Evolutionary conservation across 805 yeast genomes (phyloP).

Genomic region (Lipomyces yamanashiensis): DNA sequence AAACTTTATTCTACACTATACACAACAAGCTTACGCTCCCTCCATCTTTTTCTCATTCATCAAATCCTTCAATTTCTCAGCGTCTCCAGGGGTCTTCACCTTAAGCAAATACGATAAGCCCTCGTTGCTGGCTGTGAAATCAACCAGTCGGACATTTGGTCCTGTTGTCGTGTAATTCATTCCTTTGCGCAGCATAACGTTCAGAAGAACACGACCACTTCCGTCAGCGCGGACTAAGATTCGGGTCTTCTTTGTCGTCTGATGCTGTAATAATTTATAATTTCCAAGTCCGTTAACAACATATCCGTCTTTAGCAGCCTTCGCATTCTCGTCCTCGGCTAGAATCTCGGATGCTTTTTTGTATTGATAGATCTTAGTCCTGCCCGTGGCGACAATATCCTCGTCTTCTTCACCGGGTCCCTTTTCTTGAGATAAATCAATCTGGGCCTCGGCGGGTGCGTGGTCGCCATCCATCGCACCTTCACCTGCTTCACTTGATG

Average conservation of each 20-base stretch:
- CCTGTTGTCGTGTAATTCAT: conserved; percentile 64
- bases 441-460: conserved; percentile 47
- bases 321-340: conserved; percentile 31
- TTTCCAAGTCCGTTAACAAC: conserved; percentile 79
- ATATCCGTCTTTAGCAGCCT: conserved; percentile 46
- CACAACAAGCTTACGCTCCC: not conserved
- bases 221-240: conserved; percentile 87
- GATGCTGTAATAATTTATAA: conserved; percentile 69
- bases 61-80: conserved; percentile 53
- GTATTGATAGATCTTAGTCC: conserved; percentile 71
- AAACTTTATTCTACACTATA: not conserved
- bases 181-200: conserved; percentile 47
- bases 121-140: conserved; percentile 47
- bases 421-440: conserved; percentile 58
- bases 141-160: conserved; percentile 70
- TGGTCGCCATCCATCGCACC: conserved; percentile 25
- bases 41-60: conserved; percentile 41
- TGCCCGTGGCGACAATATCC: conserved; percentile 61
- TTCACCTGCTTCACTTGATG: conserved; percentile 1
- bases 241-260: conserved; percentile 66
- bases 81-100: conserved; percentile 79
- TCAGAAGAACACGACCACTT: conserved; percentile 75
- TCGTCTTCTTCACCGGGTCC: conserved; percentile 90
- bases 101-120: conserved; percentile 71
- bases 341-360: conserved; percentile 53